phyloP scores from a whole-genome alignment of 129 eudicot genomes.

The Escallonia rubra region DNA sequence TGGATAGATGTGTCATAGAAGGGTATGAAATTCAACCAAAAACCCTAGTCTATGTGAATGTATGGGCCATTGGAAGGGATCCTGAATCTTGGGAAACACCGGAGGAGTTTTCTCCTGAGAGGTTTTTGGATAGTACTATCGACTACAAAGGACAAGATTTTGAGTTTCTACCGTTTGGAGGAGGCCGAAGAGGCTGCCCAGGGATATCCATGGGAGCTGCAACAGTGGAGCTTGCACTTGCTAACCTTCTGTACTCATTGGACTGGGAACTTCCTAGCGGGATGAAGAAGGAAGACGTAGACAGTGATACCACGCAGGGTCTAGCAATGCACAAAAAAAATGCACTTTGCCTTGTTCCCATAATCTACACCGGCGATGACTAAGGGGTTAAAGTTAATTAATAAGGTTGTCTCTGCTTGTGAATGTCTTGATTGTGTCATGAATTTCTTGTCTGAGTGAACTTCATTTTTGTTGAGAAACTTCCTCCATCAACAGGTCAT shows the following conservation, averaged over 20 bases:
- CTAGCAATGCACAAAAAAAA: slow-evolving; percentile 28
- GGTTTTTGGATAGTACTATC: slow-evolving; percentile 20
- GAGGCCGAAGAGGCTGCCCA: slow-evolving; percentile 32
- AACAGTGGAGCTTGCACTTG: slow-evolving; percentile 23
- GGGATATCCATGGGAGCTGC: slow-evolving; percentile 24
- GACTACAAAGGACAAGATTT: slow-evolving; percentile 31
- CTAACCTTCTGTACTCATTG: slow-evolving; percentile 28
- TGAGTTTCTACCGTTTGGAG: slow-evolving; percentile 34
- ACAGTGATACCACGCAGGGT: slow-evolving; percentile 21
- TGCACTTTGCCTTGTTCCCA: slow-evolving; percentile 5
- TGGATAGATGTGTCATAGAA: slow-evolving; percentile 12
- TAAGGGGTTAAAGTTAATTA: too few relatives aligned
- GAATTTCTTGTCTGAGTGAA: too few relatives aligned
- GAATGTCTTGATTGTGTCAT: background rate
- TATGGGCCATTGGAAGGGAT: slow-evolving; percentile 41
- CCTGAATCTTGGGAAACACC: slow-evolving; percentile 42
- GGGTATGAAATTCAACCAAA: slow-evolving; percentile 29
- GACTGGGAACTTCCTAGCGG: slow-evolving; percentile 26
- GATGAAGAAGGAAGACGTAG: slow-evolving; percentile 22
- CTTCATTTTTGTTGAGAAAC: too few relatives aligned
- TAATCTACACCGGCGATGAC: too few relatives aligned
- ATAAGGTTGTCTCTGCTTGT: background rate
- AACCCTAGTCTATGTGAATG: slow-evolving; percentile 36
- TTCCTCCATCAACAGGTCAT: too few relatives aligned
- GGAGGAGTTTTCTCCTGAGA: slow-evolving; percentile 25